Percentiles rank a stretch among this genome's conserved stretches.
phyloP scores from a whole-genome alignment of 352 stramenopile genomes.

The Globisporangium apiculatum region DNA sequence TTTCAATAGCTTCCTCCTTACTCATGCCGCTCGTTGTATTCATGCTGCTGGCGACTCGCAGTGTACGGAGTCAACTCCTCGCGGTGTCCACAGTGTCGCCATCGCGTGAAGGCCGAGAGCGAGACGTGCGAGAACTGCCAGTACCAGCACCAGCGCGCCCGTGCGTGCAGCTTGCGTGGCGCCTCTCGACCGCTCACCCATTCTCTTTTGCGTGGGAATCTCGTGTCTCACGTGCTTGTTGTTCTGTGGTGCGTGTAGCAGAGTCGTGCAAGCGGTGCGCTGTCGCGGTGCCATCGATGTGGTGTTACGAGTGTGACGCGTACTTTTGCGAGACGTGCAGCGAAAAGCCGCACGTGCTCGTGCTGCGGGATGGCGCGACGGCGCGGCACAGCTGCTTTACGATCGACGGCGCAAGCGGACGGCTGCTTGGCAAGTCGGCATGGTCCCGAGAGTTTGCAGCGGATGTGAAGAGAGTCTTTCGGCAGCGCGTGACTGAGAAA shows the following conservation, averaged over 20 bases:
- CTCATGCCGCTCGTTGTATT: neutral
- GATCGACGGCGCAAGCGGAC: conserved; percentile 48
- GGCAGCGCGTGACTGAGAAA: conserved; percentile 22
- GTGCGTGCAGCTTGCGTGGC: conserved; percentile 17
- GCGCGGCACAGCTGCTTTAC: conserved; percentile 44
- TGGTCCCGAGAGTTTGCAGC: conserved; percentile 32
- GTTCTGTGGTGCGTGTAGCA: conserved; percentile 11
- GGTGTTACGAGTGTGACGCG: conserved; percentile 57
- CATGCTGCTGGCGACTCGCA: conserved; percentile 6
- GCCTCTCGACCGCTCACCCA: neutral
- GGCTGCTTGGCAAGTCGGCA: conserved; percentile 28
- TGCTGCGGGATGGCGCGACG: conserved; percentile 18
- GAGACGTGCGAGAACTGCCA: conserved; percentile 35
- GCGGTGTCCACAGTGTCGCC: conserved; percentile 38
- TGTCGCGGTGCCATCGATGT: conserved; percentile 31
- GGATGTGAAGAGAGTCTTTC: conserved; percentile 24
- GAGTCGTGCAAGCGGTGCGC: conserved; percentile 39
- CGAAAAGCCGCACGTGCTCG: conserved; percentile 46
- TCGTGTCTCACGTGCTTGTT: neutral
- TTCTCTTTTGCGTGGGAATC: neutral
- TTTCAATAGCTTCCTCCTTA: neutral
- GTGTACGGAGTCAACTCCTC: conserved; percentile 58
- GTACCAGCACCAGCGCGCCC: conserved; percentile 22
- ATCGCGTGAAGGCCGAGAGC: conserved; percentile 24
- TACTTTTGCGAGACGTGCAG: conserved; percentile 57